These are phyloP conservation scores for Oryza rufipogon DNA, from an alignment of 176 grass and related monocot species.

Conservation along the genomic window DNA sequence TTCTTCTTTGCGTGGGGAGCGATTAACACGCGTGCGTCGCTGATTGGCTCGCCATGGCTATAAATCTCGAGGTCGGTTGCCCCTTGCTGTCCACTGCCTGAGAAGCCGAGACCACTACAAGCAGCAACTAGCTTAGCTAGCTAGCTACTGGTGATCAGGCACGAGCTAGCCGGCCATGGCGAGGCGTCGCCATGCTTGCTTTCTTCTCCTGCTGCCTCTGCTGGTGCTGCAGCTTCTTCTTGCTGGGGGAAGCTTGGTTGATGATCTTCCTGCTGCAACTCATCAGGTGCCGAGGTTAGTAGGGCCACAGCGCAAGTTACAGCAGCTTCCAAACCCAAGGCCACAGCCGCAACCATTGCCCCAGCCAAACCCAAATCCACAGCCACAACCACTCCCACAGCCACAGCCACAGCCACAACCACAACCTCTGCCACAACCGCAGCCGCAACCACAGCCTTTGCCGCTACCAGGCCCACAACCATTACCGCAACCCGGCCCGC, in stretches of 20 bases:
- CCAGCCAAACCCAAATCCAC: neutral
- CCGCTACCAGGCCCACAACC: neutral
- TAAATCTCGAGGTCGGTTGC: neutral
- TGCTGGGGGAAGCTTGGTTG: neutral
- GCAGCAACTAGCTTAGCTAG: neutral
- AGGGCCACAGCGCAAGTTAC: neutral
- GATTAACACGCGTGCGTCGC: neutral
- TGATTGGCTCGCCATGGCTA: conserved; percentile 20
- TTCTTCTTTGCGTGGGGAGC: neutral
- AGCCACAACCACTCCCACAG: neutral
- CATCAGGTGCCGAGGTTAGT: too few species aligned
- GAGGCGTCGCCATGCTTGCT: neutral
- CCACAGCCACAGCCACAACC: neutral
- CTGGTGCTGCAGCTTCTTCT: neutral
- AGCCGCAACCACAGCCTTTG: neutral
- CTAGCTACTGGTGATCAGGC: neutral
- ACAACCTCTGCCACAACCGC: neutral
- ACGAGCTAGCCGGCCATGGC: conserved; percentile 16
- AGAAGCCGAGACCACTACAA: neutral
- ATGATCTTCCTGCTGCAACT: neutral
- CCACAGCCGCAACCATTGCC: neutral
- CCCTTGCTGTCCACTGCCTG: neutral
- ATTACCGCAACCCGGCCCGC: neutral
- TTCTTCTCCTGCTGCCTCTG: neutral
- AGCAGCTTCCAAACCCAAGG: neutral